A percentile compares a stretch with the other conserved stretches of the same genome.
Conservation (phyloP, 2,329 filamentous ascomycete species). For the Xylariaceae sp. region DNA sequence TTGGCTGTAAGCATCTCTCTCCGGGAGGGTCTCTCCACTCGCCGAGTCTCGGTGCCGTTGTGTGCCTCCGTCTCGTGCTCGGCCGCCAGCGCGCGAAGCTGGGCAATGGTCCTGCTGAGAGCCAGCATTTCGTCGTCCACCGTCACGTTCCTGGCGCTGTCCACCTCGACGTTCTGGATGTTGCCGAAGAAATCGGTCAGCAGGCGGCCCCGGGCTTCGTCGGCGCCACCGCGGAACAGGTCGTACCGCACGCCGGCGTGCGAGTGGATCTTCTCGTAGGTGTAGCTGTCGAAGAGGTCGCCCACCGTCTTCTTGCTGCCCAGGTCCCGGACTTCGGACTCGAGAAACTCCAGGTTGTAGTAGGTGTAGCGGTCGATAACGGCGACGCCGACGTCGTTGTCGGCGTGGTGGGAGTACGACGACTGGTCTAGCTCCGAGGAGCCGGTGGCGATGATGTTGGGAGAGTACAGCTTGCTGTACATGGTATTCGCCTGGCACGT, state of each 20-base stretch:
- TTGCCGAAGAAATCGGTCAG: constrained; percentile 98
- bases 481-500: constrained; percentile 99
- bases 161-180: constrained; percentile 92
- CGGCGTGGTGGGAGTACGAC: constrained; percentile 94
- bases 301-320: constrained; percentile 84
- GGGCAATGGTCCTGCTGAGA: constrained; percentile 61
- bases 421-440: constrained; percentile 93
- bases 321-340: constrained; percentile 79
- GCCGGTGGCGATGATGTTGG: constrained; percentile 97
- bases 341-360: constrained; percentile 95
- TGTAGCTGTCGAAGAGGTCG: constrained; percentile 93
- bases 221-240: constrained; percentile 79
- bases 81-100: constrained; percentile 41
- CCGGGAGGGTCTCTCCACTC: constrained; percentile 7
- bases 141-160: constrained; percentile 49
- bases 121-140: constrained; percentile 68
- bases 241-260: constrained; percentile 90
- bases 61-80: constrained; percentile 31
- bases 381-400: constrained; percentile 94
- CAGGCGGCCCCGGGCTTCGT: constrained; percentile 66
- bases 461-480: constrained; percentile 97
- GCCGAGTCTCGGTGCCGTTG: constrained; percentile 17
- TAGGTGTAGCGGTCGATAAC: constrained; percentile 99
- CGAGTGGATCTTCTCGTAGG: constrained; percentile 88
- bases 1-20: constrained; percentile 45